Conservation (phyloP, 306 rosid genomes). For the Comarum palustre region DNA sequence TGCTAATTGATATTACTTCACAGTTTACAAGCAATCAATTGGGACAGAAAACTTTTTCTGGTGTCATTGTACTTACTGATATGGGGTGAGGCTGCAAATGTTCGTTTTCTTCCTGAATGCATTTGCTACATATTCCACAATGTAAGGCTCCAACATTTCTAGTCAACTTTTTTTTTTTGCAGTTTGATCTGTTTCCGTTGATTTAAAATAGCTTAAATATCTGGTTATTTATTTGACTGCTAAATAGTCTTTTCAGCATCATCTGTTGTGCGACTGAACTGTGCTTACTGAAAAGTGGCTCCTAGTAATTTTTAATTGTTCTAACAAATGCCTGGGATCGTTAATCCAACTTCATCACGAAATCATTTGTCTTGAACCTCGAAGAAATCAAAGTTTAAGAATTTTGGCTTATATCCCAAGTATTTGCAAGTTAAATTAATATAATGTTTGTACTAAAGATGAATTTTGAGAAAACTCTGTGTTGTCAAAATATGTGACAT, state of each 20-base stretch:
- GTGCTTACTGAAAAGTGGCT: not conserved
- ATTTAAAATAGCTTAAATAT: not conserved
- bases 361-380: not conserved
- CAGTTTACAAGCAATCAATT: slow-evolving; percentile 85
- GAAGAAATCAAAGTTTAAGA: not conserved
- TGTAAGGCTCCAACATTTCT: slow-evolving; percentile 49
- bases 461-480: not conserved
- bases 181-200: not conserved
- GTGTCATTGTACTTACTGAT: slow-evolving; percentile 84
- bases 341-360: not conserved
- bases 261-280: not conserved
- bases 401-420: not conserved
- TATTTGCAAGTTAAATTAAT: not conserved
- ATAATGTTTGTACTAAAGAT: not conserved
- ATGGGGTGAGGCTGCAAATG: slow-evolving; percentile 99
- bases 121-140: slow-evolving; percentile 92
- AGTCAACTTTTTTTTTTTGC: not conserved
- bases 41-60: slow-evolving; percentile 80
- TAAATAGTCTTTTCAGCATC: not conserved
- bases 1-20: slow-evolving; percentile 31
- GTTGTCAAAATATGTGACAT: not conserved
- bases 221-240: not conserved
- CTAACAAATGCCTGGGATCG: not conserved
- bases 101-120: slow-evolving; percentile 97
- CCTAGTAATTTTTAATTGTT: not conserved